Evolutionary conservation across 1,139 yeast species (phyloP), one percentile per base, ranked within the genome.

Genomic region (Kodamaea derodonti): DNA sequence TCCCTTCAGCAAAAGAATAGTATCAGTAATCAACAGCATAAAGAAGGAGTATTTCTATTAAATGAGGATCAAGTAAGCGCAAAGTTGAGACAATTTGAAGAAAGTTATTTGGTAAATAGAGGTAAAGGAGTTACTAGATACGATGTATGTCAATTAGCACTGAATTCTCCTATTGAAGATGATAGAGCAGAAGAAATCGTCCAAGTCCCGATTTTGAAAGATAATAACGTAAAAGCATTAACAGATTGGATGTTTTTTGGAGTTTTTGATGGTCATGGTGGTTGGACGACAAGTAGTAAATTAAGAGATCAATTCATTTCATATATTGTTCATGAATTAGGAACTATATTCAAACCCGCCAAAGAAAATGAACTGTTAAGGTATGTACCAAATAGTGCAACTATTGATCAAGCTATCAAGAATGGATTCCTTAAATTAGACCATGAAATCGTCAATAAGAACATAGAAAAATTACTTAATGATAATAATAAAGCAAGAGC

Each of bases 181-280:
- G 96, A 86, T 52, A 75, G 95, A 42, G 78, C 92, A 1, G 97
- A 90, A 54, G 84, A 83, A 45, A 78, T 88, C 29, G 82, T 90
- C 10, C 88, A 86, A 41, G 87, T 87, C 1, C 95, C 95, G 3
- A 68, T 80, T 26, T 62, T 72, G 39, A 78, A 75, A 48, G 72
- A 65, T 36, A 73, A 73, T 48, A 72, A 74, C 42, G 64, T 69
- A 36, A 66, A 64, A 36, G 74, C 78, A 2, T 69, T 75, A 30
- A 74, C 94, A 1, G 97, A 90, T 57, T 84, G 97, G 85, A 84
- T 85, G 77, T 87, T 92, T 53, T 94, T 95, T 74, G 96, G 97
- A 3, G 78, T 94, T 1, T 92, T 83, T 56, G 98, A 92, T 59
- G 99, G 99, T 10, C 99, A 92, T 58, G 88, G 95, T 3, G 98